Base-by-base conservation (phyloP, 805 yeast species). In the Kazachstania taianensis region DNA sequence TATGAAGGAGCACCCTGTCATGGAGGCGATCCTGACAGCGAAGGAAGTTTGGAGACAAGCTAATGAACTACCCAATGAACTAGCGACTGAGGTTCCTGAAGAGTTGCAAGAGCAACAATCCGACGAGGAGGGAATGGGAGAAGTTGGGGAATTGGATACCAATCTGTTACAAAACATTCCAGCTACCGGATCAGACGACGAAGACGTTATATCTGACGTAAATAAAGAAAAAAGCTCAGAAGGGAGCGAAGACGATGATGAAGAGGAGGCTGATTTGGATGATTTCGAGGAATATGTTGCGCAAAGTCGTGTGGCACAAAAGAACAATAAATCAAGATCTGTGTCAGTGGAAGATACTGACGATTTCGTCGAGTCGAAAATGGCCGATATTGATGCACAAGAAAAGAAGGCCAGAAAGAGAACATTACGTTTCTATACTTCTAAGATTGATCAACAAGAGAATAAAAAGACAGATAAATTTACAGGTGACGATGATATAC, bases 31-130 rank as follows among this genome's bases (percentile, higher is more conserved):
- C 23, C 63, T 89, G 36, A 76, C 81, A 36, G 69, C 92, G 3
- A 71, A 94, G 45, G 96, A 89, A 52, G 69, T 83, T 13, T 87
- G 96, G 95, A 73, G 92, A 53, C 87, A 81, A 49, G 94, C 94
- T 4, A 67, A 62, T 32, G 73, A 65, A 41, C 53, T 78, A 24
- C 71, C 70, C 10, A 5, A 43, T 49, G 7, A 57, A 51, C 34
- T 59, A 51, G 25, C 25, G 12, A 9, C 25, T 2, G 25, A 22
- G 12, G n/a, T n/a, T n/a, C n/a, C n/a, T n/a, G 41, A 42, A 25
- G 50, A 49, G 15, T 50, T 44, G 6, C 49, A 49, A 22, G 50
- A 49, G 13, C 30, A 33, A 22, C n/a, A 17, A 3, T 22, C 22
- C 6, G 41, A 39, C 12, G 41, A 41, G 24, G 49, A 42, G 3